Conservation (phyloP, 148 eudicot genomes). For the Heliosperma pusillum region DNA sequence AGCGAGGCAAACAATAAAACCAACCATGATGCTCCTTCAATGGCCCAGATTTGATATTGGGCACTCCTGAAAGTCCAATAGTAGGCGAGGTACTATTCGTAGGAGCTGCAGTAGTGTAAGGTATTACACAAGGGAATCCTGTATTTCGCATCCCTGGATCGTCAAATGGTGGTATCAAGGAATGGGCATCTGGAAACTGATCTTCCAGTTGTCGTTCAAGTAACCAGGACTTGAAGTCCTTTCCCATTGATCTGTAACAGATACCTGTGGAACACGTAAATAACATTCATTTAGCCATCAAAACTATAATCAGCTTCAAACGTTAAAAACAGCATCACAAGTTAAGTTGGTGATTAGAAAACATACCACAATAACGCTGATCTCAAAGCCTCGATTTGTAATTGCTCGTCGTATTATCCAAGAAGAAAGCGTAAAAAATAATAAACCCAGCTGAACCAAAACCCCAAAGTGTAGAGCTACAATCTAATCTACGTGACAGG, state of each 20-base stretch:
- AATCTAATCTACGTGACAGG: slow-evolving; percentile 83
- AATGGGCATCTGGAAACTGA: slow-evolving; percentile 40
- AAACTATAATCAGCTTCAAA: neutral
- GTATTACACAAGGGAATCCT: slow-evolving; percentile 31
- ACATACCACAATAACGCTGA: neutral
- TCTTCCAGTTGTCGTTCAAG: slow-evolving; percentile 32
- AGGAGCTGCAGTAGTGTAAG: slow-evolving; percentile 36
- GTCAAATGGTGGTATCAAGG: slow-evolving; percentile 33
- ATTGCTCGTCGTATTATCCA: slow-evolving; percentile 10
- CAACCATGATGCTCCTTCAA: slow-evolving; percentile 45
- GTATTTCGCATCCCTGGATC: slow-evolving; percentile 36
- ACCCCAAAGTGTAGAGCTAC: slow-evolving; percentile 19
- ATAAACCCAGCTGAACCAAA: slow-evolving; percentile 9
- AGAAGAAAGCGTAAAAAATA: slow-evolving; percentile 3
- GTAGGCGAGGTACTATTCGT: slow-evolving; percentile 28
- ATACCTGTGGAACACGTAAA: slow-evolving; percentile 23
- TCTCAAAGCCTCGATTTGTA: neutral
- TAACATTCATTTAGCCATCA: slow-evolving; percentile 3
- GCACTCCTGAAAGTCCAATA: slow-evolving; percentile 29
- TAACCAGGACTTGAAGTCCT: slow-evolving; percentile 47
- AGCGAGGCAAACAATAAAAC: slow-evolving; percentile 48
- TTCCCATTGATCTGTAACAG: slow-evolving; percentile 65
- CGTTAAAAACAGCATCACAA: neutral
- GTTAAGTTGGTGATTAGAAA: neutral
- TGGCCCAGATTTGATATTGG: slow-evolving; percentile 33